Evolutionary conservation across 1,139 yeast species (phyloP).

Genomic region (Protomyces gravidus): DNA sequence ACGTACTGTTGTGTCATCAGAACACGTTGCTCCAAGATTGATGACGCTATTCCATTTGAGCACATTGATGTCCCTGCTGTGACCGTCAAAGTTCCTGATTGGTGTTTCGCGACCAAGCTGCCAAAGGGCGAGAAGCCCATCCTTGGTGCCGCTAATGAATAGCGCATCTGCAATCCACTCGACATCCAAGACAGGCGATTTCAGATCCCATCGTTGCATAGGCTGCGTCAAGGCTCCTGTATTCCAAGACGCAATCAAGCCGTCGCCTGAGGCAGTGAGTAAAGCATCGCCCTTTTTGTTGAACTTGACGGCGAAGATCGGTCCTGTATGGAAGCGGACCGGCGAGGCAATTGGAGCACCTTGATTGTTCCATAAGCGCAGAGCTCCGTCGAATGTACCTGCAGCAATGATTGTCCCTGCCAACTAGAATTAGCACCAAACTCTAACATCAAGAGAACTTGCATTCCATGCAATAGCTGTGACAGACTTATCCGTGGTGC

Average conservation of each 20-base stretch:
- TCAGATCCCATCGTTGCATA: constrained; percentile 45
- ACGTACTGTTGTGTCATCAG: constrained; percentile 44
- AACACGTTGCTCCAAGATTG: constrained; percentile 23
- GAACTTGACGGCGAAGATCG: constrained; percentile 53
- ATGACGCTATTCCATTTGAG: constrained; percentile 52
- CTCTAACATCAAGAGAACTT: not conserved
- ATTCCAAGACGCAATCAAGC: constrained; percentile 54
- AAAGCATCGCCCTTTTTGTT: constrained; percentile 46
- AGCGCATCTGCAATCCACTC: constrained; percentile 71
- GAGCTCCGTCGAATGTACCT: constrained; percentile 28
- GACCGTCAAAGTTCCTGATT: constrained; percentile 65
- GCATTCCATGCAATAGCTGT: constrained; percentile 26
- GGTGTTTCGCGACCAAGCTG: constrained; percentile 52
- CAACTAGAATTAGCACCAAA: constrained; percentile 16
- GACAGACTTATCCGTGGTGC: constrained; percentile 25
- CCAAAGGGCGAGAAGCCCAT: constrained; percentile 57
- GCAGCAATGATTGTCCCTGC: constrained; percentile 24
- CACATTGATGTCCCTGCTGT: constrained; percentile 56
- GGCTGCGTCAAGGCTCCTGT: constrained; percentile 47
- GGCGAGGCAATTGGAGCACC: not conserved
- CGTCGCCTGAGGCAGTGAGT: constrained; percentile 46
- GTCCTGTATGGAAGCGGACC: constrained; percentile 48
- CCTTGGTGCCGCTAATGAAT: constrained; percentile 64
- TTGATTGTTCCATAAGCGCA: constrained; percentile 26
- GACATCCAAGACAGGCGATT: constrained; percentile 48